A percentile compares a stretch with the other conserved stretches of the same genome.
phyloP scores from a whole-genome alignment of 371 early-diverging fungal genomes.

The Mucor lusitanicus region DNA sequence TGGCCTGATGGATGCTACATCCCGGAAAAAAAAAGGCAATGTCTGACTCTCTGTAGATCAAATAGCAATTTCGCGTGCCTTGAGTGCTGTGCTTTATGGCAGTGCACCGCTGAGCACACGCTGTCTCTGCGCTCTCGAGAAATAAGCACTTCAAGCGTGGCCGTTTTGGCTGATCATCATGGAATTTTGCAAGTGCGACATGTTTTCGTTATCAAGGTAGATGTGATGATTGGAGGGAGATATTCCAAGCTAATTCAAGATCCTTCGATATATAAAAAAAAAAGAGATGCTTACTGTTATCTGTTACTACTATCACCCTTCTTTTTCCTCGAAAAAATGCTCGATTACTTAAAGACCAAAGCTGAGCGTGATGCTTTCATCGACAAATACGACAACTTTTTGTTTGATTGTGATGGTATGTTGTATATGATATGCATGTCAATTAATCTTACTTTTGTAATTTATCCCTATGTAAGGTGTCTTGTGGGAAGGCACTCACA shows the following conservation, averaged over 20 bases:
- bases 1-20: not conserved
- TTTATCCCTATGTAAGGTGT: slow-evolving; percentile 66
- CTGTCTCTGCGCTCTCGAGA: not conserved
- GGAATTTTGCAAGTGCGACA: not conserved
- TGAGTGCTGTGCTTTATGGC: not conserved
- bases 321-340: slow-evolving; percentile 12
- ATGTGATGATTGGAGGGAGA: not conserved
- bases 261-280: not conserved
- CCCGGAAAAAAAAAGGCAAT: not conserved
- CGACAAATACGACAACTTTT: slow-evolving; percentile 84
- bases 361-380: slow-evolving; percentile 42
- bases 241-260: not conserved
- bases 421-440: not conserved
- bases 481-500: slow-evolving; percentile 82
- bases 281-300: not conserved
- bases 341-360: slow-evolving; percentile 28
- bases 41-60: not conserved
- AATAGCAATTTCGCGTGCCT: not conserved
- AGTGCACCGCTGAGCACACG: not conserved
- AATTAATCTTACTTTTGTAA: not conserved
- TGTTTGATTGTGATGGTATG: slow-evolving; percentile 96
- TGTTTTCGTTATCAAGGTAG: not conserved
- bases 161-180: not conserved
- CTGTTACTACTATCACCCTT: not conserved
- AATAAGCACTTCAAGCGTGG: not conserved